phyloP scores from a whole-genome alignment of 768 basidiomycete genomes.

The Exidia glandulosa region DNA sequence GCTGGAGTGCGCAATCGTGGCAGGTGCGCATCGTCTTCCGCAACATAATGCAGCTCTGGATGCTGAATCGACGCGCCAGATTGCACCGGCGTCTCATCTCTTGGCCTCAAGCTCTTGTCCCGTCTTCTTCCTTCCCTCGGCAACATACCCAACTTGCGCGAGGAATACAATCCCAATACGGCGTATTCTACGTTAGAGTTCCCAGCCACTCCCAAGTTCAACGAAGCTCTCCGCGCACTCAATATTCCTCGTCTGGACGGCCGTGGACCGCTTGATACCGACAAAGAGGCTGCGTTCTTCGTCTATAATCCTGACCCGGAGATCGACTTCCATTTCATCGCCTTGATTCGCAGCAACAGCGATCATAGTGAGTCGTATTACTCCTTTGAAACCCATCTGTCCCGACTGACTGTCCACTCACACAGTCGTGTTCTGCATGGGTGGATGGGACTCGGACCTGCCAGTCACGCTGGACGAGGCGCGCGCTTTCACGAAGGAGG shows the following conservation, averaged over 20 bases:
- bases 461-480: constrained; percentile 4
- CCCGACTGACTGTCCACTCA: neutral
- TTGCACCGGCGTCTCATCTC: constrained; percentile 18
- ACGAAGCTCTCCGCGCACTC: constrained; percentile 1
- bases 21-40: constrained; percentile 7
- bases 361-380: constrained; percentile 6
- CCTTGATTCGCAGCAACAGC: constrained; percentile 8
- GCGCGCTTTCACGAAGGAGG: neutral
- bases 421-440: neutral
- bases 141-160: constrained; percentile 6
- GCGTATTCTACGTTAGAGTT: constrained; percentile 12
- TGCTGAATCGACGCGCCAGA: constrained; percentile 9
- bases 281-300: constrained; percentile 6
- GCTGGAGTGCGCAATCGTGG: constrained; percentile 11
- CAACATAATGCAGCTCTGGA: neutral
- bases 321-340: constrained; percentile 7
- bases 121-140: constrained; percentile 4
- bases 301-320: constrained; percentile 6
- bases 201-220: constrained; percentile 9
- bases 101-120: constrained; percentile 17
- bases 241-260: constrained; percentile 3
- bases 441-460: neutral
- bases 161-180: constrained; percentile 17
- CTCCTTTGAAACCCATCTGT: neutral
- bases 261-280: constrained; percentile 11